Conservation (phyloP, 192 early-diverging fungal species). For the Linnemannia schmuckeri region DNA sequence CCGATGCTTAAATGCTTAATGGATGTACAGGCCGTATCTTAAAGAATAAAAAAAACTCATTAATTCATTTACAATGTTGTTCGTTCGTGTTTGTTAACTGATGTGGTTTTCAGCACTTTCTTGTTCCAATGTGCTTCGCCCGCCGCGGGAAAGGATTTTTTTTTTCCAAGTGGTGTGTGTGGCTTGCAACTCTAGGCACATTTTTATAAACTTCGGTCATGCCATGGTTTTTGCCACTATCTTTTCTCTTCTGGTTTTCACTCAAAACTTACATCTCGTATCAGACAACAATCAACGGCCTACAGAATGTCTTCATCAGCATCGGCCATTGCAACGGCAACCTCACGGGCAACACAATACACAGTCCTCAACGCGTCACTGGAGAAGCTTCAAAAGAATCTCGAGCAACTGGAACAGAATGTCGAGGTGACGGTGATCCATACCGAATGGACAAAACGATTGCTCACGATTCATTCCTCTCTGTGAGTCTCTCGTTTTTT, state of each 20-base stretch:
- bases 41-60: too few species aligned
- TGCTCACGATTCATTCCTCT: conserved; percentile 25
- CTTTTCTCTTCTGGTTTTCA: neutral
- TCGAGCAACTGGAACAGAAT: conserved; percentile 34
- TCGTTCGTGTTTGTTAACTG: too few species aligned
- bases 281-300: neutral
- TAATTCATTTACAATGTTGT: neutral
- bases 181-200: neutral
- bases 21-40: too few species aligned
- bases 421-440: conserved; percentile 44
- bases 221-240: neutral
- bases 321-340: conserved; percentile 8
- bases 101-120: neutral
- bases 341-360: conserved; percentile 45
- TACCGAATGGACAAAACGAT: conserved; percentile 47
- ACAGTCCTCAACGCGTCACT: conserved; percentile 51
- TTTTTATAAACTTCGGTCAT: neutral
- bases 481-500: conserved; percentile 7
- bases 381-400: conserved; percentile 45
- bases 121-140: neutral
- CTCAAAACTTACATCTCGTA: neutral
- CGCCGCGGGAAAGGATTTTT: neutral
- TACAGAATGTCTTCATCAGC: conserved; percentile 3
- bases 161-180: neutral
- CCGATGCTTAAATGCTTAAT: neutral